A percentile compares a stretch with the other conserved stretches of the same genome.
These are phyloP conservation scores for Fomitopsis serialis DNA, from an alignment of 768 basidiomycete species.

Conservation along the genomic window DNA sequence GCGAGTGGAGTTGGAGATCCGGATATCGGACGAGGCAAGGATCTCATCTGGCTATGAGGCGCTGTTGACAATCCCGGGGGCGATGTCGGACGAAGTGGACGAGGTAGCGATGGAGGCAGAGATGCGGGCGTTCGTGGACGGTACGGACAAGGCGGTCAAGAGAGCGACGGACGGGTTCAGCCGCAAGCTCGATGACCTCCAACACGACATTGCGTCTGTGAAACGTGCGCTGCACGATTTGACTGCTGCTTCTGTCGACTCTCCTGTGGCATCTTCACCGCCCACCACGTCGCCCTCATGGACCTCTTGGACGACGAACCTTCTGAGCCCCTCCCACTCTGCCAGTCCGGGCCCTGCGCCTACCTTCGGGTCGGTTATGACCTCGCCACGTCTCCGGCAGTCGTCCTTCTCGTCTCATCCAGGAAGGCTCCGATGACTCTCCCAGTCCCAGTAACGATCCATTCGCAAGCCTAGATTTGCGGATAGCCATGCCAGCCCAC, in stretches of 20 bases:
- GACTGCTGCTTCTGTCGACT: constrained; percentile 10
- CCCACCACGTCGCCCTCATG: constrained; percentile 19
- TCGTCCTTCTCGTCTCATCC: constrained; percentile 34
- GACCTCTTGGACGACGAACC: constrained; percentile 54
- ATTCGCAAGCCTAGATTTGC: constrained; percentile 42
- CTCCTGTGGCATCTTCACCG: constrained; percentile 3
- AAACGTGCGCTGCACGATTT: constrained; percentile 54
- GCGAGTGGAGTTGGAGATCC: constrained; percentile 79
- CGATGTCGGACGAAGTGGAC: constrained; percentile 23
- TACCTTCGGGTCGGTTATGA: constrained; percentile 74
- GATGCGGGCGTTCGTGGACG: constrained; percentile 51
- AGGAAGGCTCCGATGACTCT: constrained; percentile 6
- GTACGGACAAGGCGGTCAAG: constrained; percentile 41
- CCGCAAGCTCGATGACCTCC: constrained; percentile 63
- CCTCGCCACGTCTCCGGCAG: constrained; percentile 53
- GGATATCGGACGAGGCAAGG: constrained; percentile 65
- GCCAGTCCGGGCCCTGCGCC: constrained; percentile 43
- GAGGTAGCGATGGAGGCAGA: constrained; percentile 40
- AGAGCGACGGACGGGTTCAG: constrained; percentile 44
- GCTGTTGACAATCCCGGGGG: constrained; percentile 55
- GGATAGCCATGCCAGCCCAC: constrained; percentile 55
- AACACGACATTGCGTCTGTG: constrained; percentile 70
- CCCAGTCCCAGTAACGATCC: constrained; percentile 28
- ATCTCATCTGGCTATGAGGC: constrained; percentile 63
- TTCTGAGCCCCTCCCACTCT: constrained; percentile 37